Base-by-base conservation (phyloP, 2,329 filamentous ascomycete genomes). In the Colletotrichum abscissum region DNA sequence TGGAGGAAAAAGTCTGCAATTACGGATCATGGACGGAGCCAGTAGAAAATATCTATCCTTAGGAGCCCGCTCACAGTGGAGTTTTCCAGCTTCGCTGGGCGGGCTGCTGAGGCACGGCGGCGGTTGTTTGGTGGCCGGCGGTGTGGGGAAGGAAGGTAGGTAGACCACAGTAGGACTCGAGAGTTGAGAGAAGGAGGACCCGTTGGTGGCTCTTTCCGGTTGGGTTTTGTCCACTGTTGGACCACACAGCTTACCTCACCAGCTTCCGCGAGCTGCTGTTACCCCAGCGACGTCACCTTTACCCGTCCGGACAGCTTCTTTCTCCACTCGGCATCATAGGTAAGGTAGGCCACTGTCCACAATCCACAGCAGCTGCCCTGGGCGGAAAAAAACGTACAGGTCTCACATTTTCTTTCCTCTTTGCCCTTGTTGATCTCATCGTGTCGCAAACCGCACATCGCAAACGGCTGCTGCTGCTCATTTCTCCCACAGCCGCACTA, bases 231-330 rank as follows among this genome's bases (percentile, higher is more conserved):
- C 42, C 42, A 35, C 59, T 19, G 3, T 30, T 38, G 16, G 38
- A 24, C 42, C 19, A 63, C 26, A 42, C 6, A 63, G 46, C 62
- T 63, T 63, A 38, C 12, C 56, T 73, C 70, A 73, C 67, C 67
- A 70, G 22, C 60, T 73, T 62, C 70, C 60, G 24, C 26, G 60
- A 56, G 56, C 54, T 59, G 72, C 42, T 73, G 74, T 75, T 75
- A 67, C 74, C 74, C 74, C 66, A 67, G 74, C 69, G 74, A 75
- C 74, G 74, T 75, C 74, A 75, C 71, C 55, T 63, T 67, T 73
- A 73, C 65, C 69, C 60, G 49, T 64, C 52, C 35, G 35, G 11
- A 69, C 46, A 62, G 72, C 59, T 68, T 64, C 58, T 60, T 73
- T 71, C 66, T 67, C 71, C 71, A 70, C 66, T 56, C 59, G 12